phyloP scores from a whole-genome alignment of 352 stramenopile species.

The Globisporangium alternatum region DNA sequence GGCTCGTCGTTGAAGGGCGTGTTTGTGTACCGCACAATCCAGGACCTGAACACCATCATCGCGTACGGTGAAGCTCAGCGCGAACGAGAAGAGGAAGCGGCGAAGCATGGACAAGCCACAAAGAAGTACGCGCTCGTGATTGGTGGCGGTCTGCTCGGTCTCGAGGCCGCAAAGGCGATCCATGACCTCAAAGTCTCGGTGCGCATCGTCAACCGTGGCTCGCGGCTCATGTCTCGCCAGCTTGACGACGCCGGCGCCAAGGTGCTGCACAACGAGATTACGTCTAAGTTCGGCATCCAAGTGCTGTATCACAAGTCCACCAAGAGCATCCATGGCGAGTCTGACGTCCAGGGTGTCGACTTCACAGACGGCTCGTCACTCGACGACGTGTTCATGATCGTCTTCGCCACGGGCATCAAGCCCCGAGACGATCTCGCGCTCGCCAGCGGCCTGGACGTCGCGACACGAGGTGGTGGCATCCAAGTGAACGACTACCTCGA shows the following conservation, averaged over 20 bases:
- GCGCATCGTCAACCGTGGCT: conserved; percentile 91
- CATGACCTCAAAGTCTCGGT: conserved; percentile 87
- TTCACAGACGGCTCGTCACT: conserved; percentile 82
- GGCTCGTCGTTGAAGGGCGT: conserved; percentile 82
- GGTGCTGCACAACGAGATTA: conserved; percentile 89
- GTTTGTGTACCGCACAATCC: conserved; percentile 93
- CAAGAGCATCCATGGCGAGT: conserved; percentile 47
- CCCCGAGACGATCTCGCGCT: conserved; percentile 88
- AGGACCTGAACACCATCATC: conserved; percentile 89
- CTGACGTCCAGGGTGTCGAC: conserved; percentile 56
- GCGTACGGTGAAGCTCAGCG: conserved; percentile 68
- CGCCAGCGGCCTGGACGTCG: conserved; percentile 59
- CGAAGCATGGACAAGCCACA: neutral
- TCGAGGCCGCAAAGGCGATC: conserved; percentile 88
- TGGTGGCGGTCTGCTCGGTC: conserved; percentile 81
- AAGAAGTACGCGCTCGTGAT: conserved; percentile 50
- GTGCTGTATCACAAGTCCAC: conserved; percentile 90
- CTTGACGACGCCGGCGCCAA: conserved; percentile 90
- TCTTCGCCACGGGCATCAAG: conserved; percentile 90
- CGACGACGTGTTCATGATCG: conserved; percentile 89
- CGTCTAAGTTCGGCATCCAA: conserved; percentile 74
- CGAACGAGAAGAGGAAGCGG: conserved; percentile 19
- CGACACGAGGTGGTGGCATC: conserved; percentile 77
- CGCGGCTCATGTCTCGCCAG: conserved; percentile 91
- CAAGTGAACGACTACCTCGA: conserved; percentile 86